phyloP scores from a whole-genome alignment of 83 land plant species.

The Picea abies region DNA sequence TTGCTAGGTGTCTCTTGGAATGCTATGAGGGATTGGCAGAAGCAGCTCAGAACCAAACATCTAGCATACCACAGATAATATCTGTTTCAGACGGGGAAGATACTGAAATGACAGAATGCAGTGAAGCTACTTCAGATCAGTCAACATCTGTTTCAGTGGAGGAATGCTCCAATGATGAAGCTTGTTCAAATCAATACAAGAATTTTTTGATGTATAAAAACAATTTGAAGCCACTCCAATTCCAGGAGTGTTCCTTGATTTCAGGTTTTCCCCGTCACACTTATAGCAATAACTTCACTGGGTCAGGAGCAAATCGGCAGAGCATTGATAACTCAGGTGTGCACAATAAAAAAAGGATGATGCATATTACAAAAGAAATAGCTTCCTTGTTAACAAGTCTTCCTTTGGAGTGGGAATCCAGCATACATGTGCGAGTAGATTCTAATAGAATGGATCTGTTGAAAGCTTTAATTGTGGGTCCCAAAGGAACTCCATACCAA shows the following conservation, averaged over 20 bases:
- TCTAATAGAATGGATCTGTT: slow-evolving; percentile 31
- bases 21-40: slow-evolving; percentile 10
- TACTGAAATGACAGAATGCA: background rate
- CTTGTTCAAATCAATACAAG: slow-evolving; percentile 9
- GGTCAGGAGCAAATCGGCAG: slow-evolving; percentile 16
- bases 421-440: slow-evolving; percentile 39
- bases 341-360: slow-evolving; percentile 37
- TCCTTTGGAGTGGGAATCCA: slow-evolving; percentile 40
- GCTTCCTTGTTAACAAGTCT: slow-evolving; percentile 30
- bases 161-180: background rate
- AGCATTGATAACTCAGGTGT: slow-evolving; percentile 34
- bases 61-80: background rate
- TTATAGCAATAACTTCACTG: slow-evolving; percentile 25
- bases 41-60: slow-evolving; percentile 2
- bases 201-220: slow-evolving; percentile 18
- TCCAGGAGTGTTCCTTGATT: slow-evolving; percentile 20
- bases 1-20: slow-evolving; percentile 12
- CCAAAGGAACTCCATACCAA: slow-evolving; percentile 38
- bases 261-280: slow-evolving; percentile 23
- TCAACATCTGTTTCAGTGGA: background rate
- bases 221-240: slow-evolving; percentile 29
- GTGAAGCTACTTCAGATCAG: background rate
- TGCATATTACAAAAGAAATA: slow-evolving; percentile 32
- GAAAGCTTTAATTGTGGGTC: slow-evolving; percentile 37
- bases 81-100: slow-evolving; percentile 5